Evolutionary conservation across 164 flowering plant species (phyloP).

Genomic region (Piper longum): DNA sequence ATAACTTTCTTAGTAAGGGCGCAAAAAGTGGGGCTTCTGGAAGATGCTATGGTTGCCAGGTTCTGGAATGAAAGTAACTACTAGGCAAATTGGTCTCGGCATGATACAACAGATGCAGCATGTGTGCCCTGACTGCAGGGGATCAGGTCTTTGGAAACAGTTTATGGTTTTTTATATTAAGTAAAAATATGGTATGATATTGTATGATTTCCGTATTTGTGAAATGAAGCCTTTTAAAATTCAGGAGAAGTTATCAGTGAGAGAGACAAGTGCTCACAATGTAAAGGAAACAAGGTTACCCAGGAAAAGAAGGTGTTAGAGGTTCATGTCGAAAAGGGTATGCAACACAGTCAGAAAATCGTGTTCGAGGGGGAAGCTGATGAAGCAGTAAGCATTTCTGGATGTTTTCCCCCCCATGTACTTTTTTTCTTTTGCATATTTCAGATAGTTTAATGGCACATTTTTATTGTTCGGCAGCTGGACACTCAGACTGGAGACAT

Average conservation of each 20-base stretch:
- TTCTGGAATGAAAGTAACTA: constrained; percentile 52
- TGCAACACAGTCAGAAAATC: constrained; percentile 58
- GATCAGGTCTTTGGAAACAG: constrained; percentile 27
- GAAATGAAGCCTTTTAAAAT: neutral
- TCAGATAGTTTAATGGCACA: neutral
- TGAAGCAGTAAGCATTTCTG: constrained; percentile 32
- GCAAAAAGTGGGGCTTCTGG: constrained; percentile 53
- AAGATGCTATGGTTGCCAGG: constrained; percentile 59
- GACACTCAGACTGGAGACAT: constrained; percentile 46
- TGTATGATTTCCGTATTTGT: neutral
- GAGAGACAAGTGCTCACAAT: constrained; percentile 43
- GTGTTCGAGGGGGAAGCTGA: constrained; percentile 49
- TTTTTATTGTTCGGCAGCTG: constrained; percentile 28
- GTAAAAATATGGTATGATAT: too few species aligned
- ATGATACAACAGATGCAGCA: constrained; percentile 84
- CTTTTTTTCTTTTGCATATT: neutral
- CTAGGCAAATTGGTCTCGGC: constrained; percentile 43
- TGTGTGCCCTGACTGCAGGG: constrained; percentile 55
- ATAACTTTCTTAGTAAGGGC: constrained; percentile 43
- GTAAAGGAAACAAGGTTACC: constrained; percentile 47
- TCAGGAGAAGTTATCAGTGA: constrained; percentile 53
- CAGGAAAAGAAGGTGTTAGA: constrained; percentile 64
- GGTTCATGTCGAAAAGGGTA: constrained; percentile 64
- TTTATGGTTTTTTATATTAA: neutral
- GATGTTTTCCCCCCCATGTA: neutral